Conservation (phyloP, 1,139 yeast genomes). For the Candida dubliniensis region DNA sequence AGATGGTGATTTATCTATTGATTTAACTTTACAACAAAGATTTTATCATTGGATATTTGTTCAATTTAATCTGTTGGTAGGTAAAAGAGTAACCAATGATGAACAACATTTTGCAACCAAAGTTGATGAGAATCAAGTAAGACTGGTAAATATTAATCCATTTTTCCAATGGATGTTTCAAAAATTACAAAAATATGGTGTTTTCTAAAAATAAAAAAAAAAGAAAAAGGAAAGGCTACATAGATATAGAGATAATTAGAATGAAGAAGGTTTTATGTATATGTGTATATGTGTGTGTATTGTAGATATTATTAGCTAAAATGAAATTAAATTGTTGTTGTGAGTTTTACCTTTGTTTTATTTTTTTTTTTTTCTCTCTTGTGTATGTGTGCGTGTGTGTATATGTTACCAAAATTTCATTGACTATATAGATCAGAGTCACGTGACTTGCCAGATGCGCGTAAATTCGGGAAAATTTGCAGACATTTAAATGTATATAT, state of each 20-base stretch:
- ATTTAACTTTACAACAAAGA: conserved; percentile 24
- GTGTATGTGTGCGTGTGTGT: no score
- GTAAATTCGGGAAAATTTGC: no score
- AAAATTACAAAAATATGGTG: conserved; percentile 33
- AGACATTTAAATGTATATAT: neutral
- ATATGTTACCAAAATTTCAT: no score
- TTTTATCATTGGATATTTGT: conserved; percentile 19
- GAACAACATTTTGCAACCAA: conserved; percentile 24
- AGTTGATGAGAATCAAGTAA: conserved; percentile 28
- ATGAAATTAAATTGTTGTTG: neutral
- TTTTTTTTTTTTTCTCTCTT: no score
- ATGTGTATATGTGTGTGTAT: neutral
- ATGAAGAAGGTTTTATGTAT: neutral
- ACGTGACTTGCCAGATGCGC: no score
- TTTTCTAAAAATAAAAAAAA: conserved; percentile 21
- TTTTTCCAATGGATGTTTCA: conserved; percentile 26
- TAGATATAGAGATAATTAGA: no score
- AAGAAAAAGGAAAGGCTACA: no score
- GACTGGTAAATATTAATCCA: conserved; percentile 16
- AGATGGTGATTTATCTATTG: conserved; percentile 19
- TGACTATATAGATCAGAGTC: no score
- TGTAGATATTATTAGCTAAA: neutral
- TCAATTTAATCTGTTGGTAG: conserved; percentile 17
- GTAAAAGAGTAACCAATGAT: conserved; percentile 20
- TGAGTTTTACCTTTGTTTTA: no score